Evolutionary conservation across 768 basidiomycete species (phyloP), one percentile per base, ranked within the genome.

Genomic region (Naematelia encephala): DNA sequence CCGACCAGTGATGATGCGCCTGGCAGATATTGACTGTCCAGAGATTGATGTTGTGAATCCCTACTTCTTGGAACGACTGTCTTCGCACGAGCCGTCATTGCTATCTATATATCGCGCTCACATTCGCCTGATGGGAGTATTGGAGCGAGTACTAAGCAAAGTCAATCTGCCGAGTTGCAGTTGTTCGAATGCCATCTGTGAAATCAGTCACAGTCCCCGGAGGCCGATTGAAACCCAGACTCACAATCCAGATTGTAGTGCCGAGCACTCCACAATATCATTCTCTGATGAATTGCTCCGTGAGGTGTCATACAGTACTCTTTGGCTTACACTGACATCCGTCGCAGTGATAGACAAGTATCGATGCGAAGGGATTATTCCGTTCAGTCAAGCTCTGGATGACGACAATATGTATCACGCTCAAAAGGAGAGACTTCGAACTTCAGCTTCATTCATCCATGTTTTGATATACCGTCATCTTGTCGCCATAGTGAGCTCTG

Each of bases 381-480:
- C 25, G 4, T 30, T 26, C 5, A 53, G 13, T 5, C 25, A 28
- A 12, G 3, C 22, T 21, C n/a, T 53, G 25, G 51, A 53, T 14
- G 51, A 53, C 27, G 51, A 53, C 29, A 53, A 53, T 23, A 28
- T 53, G 25, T 53, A 29, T 30, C 29, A 53, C 51, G 23, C 25
- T 29, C 51, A 53, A n/a, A 16, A 16, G n/a, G 51, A 53, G n/a
- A 26, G 51, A 28, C 28, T 53, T 12, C 10, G 51, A 23, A 53
- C 51, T 11, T n/a, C 51, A 30, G 51, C 30, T 10, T 26, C 51
- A 3, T 53, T 53, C 28, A 30, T 53, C 10, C 13, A 30, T 14
- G 51, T 53, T 3, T 27, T 53, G 27, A 34, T 53, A 12, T 53
- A 53, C n/a, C 22, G 51, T 8, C 51, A 53, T 23, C 25, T 53